A percentile compares a stretch with the other conserved stretches of the same genome.
Evolutionary conservation across 1,284 basidiomycete species (phyloP).

Genomic region (Coniferiporia sulphurascens): DNA sequence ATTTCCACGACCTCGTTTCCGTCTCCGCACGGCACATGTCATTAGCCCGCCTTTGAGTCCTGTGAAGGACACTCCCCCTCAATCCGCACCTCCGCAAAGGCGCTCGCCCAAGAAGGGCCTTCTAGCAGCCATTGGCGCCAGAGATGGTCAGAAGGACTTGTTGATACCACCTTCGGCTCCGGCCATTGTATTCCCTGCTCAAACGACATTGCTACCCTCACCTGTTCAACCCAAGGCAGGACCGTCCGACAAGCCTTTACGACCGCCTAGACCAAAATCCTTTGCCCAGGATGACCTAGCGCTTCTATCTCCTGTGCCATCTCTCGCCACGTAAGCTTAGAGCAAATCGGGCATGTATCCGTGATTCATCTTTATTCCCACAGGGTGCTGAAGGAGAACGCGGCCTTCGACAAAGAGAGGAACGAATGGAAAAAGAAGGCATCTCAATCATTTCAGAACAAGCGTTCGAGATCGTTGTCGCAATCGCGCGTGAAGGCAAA

Average conservation of each 20-base stretch:
- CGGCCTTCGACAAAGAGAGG: constrained; percentile 54
- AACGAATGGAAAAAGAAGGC: constrained; percentile 62
- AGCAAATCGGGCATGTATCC: not conserved
- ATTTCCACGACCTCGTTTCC: constrained; percentile 67
- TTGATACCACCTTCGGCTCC: constrained; percentile 10
- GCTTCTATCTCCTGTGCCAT: constrained; percentile 54
- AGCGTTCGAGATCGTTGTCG: constrained; percentile 53
- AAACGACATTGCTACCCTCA: not conserved
- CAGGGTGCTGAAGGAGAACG: constrained; percentile 63
- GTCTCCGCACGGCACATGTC: constrained; percentile 35
- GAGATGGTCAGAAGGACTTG: not conserved
- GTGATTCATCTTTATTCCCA: not conserved
- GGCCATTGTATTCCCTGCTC: not conserved
- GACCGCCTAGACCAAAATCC: constrained; percentile 31
- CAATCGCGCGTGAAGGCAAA: constrained; percentile 59
- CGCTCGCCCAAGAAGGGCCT: constrained; percentile 1
- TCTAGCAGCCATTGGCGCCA: not conserved
- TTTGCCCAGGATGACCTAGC: constrained; percentile 56
- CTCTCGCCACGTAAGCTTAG: constrained; percentile 49
- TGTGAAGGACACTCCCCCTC: constrained; percentile 22
- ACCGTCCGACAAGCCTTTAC: constrained; percentile 20
- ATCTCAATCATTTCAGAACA: constrained; percentile 58
- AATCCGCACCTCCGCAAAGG: constrained; percentile 11
- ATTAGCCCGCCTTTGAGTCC: constrained; percentile 50
- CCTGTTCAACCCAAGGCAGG: constrained; percentile 1